These are phyloP conservation scores for Byssoonygena ceratinophila DNA, from an alignment of 2,329 filamentous ascomycete genomes.

Conservation along the genomic window DNA sequence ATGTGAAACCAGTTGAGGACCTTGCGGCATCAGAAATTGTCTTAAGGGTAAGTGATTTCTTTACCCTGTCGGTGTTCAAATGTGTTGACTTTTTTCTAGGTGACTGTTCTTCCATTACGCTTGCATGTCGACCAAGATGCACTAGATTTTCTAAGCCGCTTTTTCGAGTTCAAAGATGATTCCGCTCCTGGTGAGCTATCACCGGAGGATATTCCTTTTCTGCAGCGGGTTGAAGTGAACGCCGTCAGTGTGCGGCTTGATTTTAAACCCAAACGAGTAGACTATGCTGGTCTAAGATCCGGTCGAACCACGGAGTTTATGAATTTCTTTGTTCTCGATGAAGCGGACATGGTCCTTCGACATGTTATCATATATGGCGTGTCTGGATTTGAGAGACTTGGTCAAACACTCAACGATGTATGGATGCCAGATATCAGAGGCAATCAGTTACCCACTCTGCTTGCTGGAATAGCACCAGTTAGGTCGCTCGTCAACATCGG, in stretches of 20 bases:
- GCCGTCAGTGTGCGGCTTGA: conserved; percentile 76
- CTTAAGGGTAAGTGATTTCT: conserved; percentile 46
- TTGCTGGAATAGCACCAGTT: conserved; percentile 83
- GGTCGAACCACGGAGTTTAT: conserved; percentile 96
- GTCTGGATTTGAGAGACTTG: conserved; percentile 78
- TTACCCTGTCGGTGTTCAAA: neutral
- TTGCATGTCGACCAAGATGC: conserved; percentile 96
- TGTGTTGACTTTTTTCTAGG: conserved; percentile 30
- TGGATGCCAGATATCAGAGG: conserved; percentile 90
- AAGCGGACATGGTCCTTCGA: conserved; percentile 71
- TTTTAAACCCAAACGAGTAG: conserved; percentile 97
- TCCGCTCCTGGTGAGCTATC: conserved; percentile 36
- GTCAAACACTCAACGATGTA: conserved; percentile 82
- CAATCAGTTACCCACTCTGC: conserved; percentile 78
- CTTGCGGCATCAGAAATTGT: conserved; percentile 84
- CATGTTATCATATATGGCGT: conserved; percentile 91
- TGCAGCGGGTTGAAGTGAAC: conserved; percentile 81
- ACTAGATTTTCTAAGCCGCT: conserved; percentile 89
- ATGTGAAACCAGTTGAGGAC: conserved; percentile 72
- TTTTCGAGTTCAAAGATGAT: conserved; percentile 96
- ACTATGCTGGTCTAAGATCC: conserved; percentile 84
- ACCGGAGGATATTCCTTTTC: conserved; percentile 66
- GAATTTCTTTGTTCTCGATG: conserved; percentile 92
- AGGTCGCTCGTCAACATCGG: conserved; percentile 84
- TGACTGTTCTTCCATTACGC: conserved; percentile 68